Conservation (phyloP, 2,329 filamentous ascomycete genomes). For the Blastomyces gilchristii region DNA sequence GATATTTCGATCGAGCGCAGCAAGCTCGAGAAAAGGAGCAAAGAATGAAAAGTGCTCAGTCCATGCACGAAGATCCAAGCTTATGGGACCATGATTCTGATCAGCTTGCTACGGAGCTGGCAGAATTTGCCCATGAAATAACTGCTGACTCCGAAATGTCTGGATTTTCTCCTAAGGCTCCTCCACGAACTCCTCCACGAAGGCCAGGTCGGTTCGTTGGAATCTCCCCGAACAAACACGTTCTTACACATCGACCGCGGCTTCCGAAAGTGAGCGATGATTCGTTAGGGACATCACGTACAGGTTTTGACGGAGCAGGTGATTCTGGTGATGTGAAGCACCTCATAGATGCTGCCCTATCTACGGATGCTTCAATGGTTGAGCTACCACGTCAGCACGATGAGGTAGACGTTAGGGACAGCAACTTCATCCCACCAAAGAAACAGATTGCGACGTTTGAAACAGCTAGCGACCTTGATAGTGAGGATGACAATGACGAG, state of each 20-base stretch:
- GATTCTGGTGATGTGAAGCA: background rate
- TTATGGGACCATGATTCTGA: slow-evolving; percentile 37
- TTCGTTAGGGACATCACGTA: background rate
- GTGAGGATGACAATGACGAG: slow-evolving; percentile 37
- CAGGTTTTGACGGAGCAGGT: background rate
- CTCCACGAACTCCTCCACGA: slow-evolving; percentile 6
- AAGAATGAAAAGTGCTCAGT: slow-evolving; percentile 23
- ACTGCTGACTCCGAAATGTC: slow-evolving; percentile 21
- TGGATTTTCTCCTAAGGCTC: slow-evolving; percentile 6
- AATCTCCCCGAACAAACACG: slow-evolving; percentile 19
- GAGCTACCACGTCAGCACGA: background rate
- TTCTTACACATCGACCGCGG: slow-evolving; percentile 30
- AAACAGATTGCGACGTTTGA: slow-evolving; percentile 6
- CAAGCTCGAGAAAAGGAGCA: slow-evolving; percentile 9
- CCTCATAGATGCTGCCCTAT: background rate
- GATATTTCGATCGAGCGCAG: slow-evolving; percentile 8
- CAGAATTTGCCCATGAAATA: slow-evolving; percentile 35
- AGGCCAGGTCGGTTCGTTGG: background rate
- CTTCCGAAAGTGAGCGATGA: slow-evolving; percentile 18
- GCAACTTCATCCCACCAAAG: background rate
- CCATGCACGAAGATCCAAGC: slow-evolving; percentile 27
- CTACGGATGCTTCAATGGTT: background rate
- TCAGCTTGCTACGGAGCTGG: slow-evolving; percentile 33
- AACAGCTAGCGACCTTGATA: slow-evolving; percentile 6
- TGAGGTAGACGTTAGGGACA: background rate